Evolutionary conservation across 306 rosid genomes (phyloP).

Genomic region (Quercus berberidifolia): DNA sequence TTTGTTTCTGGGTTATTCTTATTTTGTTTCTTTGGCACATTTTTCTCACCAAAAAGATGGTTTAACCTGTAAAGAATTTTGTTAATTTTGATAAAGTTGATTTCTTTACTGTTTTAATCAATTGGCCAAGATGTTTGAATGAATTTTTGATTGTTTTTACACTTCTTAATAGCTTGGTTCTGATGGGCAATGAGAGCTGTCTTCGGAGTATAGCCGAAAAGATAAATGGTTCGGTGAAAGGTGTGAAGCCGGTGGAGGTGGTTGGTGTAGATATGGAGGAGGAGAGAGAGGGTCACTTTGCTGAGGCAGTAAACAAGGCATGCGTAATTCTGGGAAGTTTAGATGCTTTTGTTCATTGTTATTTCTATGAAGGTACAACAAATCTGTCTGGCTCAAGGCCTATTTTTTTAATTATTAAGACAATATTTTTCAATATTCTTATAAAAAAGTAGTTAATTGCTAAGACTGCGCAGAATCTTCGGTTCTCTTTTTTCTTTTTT

Average conservation of each 20-base stretch:
- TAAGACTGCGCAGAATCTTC: not conserved
- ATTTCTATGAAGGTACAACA: constrained; percentile 58
- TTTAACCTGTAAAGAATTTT: no score
- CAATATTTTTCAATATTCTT: not conserved
- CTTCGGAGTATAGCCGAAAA: constrained; percentile 27
- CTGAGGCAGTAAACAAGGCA: constrained; percentile 59
- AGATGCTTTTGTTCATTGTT: constrained; percentile 79
- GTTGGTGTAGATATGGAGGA: constrained; percentile 63
- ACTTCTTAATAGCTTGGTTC: constrained; percentile 50
- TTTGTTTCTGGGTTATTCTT: not conserved
- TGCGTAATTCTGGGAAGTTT: constrained; percentile 52
- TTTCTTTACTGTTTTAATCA: no score
- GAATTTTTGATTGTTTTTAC: not conserved
- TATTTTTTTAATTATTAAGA: not conserved
- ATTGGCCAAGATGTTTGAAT: not conserved
- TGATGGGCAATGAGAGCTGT: constrained; percentile 59
- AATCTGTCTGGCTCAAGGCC: not conserved
- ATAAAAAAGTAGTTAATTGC: not conserved
- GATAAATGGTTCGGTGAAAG: constrained; percentile 36
- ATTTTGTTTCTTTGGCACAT: not conserved
- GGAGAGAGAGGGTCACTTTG: constrained; percentile 41
- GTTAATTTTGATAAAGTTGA: no score
- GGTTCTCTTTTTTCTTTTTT: not conserved
- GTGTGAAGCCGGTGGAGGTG: constrained; percentile 36
- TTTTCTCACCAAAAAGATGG: not conserved